phyloP scores from a whole-genome alignment of 2,329 filamentous ascomycete genomes.

The Xylariaceae sp. region DNA sequence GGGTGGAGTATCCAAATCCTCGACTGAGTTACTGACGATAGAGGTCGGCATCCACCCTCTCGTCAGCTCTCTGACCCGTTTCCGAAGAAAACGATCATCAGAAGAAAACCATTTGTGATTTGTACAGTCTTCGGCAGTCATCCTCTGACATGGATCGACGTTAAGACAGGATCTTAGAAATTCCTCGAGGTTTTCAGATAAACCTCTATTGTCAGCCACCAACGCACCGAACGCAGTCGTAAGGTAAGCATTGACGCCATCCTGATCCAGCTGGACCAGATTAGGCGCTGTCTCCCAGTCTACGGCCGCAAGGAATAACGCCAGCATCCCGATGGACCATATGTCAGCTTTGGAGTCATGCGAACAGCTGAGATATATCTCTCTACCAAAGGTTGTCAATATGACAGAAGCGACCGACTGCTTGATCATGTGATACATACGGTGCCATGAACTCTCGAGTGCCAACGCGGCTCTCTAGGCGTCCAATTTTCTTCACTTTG shows the following conservation, averaged over 20 bases:
- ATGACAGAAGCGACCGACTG: neutral
- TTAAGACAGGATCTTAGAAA: constrained; percentile 34
- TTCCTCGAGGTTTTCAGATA: constrained; percentile 20
- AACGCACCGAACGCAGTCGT: constrained; percentile 4
- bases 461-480: constrained; percentile 41
- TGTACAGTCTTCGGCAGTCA: constrained; percentile 31
- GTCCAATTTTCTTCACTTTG: constrained; percentile 36
- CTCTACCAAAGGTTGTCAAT: constrained; percentile 28
- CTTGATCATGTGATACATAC: too few relatives aligned
- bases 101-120: constrained; percentile 34
- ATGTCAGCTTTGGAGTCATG: constrained; percentile 42
- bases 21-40: constrained; percentile 19
- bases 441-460: constrained; percentile 45
- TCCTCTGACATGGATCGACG: constrained; percentile 27
- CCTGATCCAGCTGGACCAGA: constrained; percentile 23
- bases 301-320: constrained; percentile 28
- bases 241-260: constrained; percentile 18
- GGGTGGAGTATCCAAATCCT: constrained; percentile 20
- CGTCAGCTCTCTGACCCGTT: constrained; percentile 6
- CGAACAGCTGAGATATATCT: constrained; percentile 29
- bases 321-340: constrained; percentile 47
- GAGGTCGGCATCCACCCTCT: constrained; percentile 17
- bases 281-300: constrained; percentile 5
- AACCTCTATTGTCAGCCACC: constrained; percentile 1
- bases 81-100: neutral